Evolutionary conservation across 495 filamentous ascomycete genomes (phyloP).

Genomic region (Venustampulla echinocandica): DNA sequence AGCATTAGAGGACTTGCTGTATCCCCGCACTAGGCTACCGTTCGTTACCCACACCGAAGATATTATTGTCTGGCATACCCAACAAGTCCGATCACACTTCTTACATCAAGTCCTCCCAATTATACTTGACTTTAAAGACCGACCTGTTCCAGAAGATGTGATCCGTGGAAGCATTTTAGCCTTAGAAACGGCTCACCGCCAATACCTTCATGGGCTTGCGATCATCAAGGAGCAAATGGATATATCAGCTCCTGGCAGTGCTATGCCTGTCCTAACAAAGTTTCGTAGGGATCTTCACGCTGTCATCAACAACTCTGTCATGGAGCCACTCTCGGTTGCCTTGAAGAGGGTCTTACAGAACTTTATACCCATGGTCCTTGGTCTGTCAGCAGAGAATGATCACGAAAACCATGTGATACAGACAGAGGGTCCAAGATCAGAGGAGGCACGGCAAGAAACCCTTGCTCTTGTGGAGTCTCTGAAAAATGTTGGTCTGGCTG

Average conservation of each 20-base stretch:
- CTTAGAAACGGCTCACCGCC: constrained; percentile 39
- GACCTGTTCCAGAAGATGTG: constrained; percentile 10
- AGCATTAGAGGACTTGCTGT: constrained; percentile 33
- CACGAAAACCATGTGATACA: constrained; percentile 15
- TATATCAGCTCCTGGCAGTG: constrained; percentile 15
- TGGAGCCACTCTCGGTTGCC: constrained; percentile 41
- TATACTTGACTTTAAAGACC: constrained; percentile 29
- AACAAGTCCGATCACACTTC: constrained; percentile 43
- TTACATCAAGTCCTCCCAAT: constrained; percentile 41
- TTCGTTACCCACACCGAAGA: constrained; percentile 38
- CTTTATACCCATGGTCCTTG: constrained; percentile 47
- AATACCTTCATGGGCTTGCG: constrained; percentile 40
- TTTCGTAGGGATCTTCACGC: constrained; percentile 56
- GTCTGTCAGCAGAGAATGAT: constrained; percentile 33
- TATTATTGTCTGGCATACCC: constrained; percentile 42
- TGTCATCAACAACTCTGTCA: constrained; percentile 56
- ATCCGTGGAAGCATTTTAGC: constrained; percentile 36
- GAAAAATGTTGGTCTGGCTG: constrained; percentile 63
- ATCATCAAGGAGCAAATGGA: constrained; percentile 34
- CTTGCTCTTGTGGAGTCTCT: constrained; percentile 52
- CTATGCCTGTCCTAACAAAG: constrained; percentile 34
- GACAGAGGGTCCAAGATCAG: constrained; percentile 28
- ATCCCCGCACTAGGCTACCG: constrained; percentile 31
- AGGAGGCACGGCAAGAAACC: constrained; percentile 42
- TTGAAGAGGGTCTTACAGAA: constrained; percentile 45